Evolutionary conservation across 495 filamentous ascomycete genomes (phyloP).

Genomic region (Evansstolkia leycettana): DNA sequence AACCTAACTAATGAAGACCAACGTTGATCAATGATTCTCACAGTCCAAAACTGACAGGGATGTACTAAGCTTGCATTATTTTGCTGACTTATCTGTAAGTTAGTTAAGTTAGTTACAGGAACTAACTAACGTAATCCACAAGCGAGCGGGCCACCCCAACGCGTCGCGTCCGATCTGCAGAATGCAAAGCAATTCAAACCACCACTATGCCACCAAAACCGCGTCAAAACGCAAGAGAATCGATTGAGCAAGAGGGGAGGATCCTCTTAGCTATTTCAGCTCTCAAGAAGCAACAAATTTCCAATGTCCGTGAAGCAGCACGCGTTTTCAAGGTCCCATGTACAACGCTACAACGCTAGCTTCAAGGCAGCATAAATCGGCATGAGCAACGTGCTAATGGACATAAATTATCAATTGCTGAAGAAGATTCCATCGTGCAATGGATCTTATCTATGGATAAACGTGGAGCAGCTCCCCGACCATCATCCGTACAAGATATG

Average conservation of each 20-base stretch:
- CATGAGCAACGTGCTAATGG: conserved; percentile 1
- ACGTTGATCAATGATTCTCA: too few relatives aligned
- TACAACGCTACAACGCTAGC: not conserved
- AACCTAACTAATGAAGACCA: too few relatives aligned
- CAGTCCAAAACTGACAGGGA: too few relatives aligned
- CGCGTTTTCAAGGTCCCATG: not conserved
- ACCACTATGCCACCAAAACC: not conserved
- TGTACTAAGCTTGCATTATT: too few relatives aligned
- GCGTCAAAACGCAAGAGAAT: not conserved
- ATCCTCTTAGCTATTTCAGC: not conserved
- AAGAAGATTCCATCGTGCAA: conserved; percentile 15
- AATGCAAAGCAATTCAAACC: not conserved
- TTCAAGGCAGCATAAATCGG: not conserved
- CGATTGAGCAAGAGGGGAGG: not conserved
- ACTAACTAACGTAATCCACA: too few relatives aligned
- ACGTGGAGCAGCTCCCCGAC: conserved; percentile 13
- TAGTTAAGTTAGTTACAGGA: too few relatives aligned
- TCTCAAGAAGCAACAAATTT: not conserved
- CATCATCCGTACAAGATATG: conserved; percentile 12
- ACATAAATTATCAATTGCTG: not conserved
- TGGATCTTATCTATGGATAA: conserved; percentile 20
- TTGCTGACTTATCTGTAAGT: too few relatives aligned
- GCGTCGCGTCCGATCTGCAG: too few relatives aligned
- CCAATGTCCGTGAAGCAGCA: not conserved
- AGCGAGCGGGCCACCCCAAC: too few relatives aligned